Evolutionary conservation across 1,139 yeast genomes (phyloP), one percentile per base, ranked within the genome.

Genomic region (Geotrichum restrictum): DNA sequence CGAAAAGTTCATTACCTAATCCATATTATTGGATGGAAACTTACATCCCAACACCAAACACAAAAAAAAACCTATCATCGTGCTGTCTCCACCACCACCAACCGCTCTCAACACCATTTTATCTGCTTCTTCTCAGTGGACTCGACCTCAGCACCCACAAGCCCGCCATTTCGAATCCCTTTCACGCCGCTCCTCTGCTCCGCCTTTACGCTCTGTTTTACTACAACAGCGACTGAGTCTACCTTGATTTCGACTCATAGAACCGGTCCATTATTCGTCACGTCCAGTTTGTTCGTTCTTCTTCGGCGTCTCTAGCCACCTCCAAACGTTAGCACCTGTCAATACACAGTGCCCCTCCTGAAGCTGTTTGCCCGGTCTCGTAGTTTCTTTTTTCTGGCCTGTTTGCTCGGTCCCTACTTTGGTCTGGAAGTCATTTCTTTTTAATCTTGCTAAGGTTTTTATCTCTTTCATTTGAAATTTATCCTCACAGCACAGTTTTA

Each of bases 21-120:
- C 29, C 29, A 8, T 24, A 24, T 24, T 8, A 24, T 24, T 24
- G 29, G 29, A 5, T 24, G 8, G 29, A 24, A 24, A 24, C 29
- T 8, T 5, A 24, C 29, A 5, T 24, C 29, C 29, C 29, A 24
- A 24, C 29, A 24, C 29, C 29, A 24, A 34, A 34, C 14, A n/a
- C 14, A 34, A 34, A 34, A n/a, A 38, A 38, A 38, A 38, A 38
- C 18, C 14, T 18, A 38, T 18, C 41, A 18, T 22, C 41, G 44
- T 10, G 5, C 31, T 24, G n/a, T 40, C 24, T 31, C 44, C 44
- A 40, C 44, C 44, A 40, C 44, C 44, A 40, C 44, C 44, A 38
- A 18, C 41, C 22, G 16, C 24, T 5, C 41, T 16, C 24, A 16
- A 16, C 41, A 16, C 21, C 21, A 14, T 16, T 38, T 21, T 16